These are phyloP conservation scores for Yamadazyma epiphylla DNA, from an alignment of 1,139 yeast genomes.

Conservation along the genomic window DNA sequence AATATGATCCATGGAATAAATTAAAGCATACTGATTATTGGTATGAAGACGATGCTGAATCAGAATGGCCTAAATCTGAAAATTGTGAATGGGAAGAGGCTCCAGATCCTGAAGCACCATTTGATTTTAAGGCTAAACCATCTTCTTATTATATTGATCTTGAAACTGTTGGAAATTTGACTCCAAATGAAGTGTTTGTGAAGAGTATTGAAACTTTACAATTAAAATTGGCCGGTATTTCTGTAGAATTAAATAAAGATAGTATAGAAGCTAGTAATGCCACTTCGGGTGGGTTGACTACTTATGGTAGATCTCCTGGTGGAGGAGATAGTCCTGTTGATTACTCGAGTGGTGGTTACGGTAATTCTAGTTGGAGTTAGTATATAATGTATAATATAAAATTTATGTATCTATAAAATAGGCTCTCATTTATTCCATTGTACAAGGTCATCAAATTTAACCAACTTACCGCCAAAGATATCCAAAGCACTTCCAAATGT, in stretches of 20 bases:
- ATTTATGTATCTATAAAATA: not conserved
- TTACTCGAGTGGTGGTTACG: conserved; percentile 46
- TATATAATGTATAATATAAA: conserved; percentile 1
- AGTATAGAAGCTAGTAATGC: conserved; percentile 47
- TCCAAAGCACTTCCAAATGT: conserved; percentile 93
- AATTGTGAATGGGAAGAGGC: conserved; percentile 97
- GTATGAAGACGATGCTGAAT: conserved; percentile 86
- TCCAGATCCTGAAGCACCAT: conserved; percentile 82
- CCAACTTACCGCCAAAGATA: conserved; percentile 85
- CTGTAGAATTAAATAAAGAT: conserved; percentile 72
- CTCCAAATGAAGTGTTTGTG: conserved; percentile 84
- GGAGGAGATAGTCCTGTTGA: conserved; percentile 39
- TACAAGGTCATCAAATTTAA: conserved; percentile 69
- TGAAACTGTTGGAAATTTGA: conserved; percentile 86
- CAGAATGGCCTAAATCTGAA: conserved; percentile 89
- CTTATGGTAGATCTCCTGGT: conserved; percentile 46
- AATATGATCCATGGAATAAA: conserved; percentile 99
- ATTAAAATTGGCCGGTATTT: conserved; percentile 85
- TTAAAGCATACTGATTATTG: conserved; percentile 92
- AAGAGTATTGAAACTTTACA: conserved; percentile 83
- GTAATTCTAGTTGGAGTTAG: conserved; percentile 28
- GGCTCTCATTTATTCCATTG: conserved; percentile 71
- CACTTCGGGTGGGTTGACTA: conserved; percentile 43
- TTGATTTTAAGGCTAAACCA: conserved; percentile 84
- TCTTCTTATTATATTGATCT: conserved; percentile 79